Conservation (phyloP, 306 rosid species). For the Acacia melanoxylon region DNA sequence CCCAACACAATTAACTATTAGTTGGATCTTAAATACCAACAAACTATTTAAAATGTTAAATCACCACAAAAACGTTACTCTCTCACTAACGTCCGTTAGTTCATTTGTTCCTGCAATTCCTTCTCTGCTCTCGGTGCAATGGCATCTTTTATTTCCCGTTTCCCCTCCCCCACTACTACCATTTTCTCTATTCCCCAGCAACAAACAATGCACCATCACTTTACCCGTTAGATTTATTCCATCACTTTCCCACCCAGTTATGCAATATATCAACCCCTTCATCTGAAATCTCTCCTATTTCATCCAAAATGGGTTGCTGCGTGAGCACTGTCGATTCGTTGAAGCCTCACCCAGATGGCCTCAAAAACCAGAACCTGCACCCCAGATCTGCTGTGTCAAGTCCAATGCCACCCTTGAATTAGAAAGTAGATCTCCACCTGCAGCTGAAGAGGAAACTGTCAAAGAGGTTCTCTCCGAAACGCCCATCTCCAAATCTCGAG, state of each 20-base stretch:
- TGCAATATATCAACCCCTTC: constrained; percentile 18
- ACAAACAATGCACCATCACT: neutral
- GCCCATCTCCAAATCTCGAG: constrained; percentile 58
- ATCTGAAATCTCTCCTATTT: constrained; percentile 26
- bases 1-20: too few species aligned
- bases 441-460: constrained; percentile 67
- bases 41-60: too few species aligned
- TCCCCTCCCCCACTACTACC: neutral
- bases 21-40: too few species aligned
- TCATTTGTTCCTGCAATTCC: too few species aligned
- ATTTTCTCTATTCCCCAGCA: neutral
- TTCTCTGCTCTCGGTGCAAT: too few species aligned
- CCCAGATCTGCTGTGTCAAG: constrained; percentile 18
- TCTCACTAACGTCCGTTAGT: too few species aligned
- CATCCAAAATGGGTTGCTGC: constrained; percentile 80
- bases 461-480: constrained; percentile 86
- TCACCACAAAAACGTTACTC: too few species aligned
- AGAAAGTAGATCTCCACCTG: constrained; percentile 24
- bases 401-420: constrained; percentile 29
- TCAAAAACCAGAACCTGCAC: constrained; percentile 20
- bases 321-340: constrained; percentile 43
- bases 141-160: neutral
- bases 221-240: constrained; percentile 38
- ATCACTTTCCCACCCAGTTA: constrained; percentile 29
- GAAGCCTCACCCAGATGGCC: constrained; percentile 27